Conservation (phyloP, 1,139 yeast species). For the Hyphopichia khmerensis region DNA sequence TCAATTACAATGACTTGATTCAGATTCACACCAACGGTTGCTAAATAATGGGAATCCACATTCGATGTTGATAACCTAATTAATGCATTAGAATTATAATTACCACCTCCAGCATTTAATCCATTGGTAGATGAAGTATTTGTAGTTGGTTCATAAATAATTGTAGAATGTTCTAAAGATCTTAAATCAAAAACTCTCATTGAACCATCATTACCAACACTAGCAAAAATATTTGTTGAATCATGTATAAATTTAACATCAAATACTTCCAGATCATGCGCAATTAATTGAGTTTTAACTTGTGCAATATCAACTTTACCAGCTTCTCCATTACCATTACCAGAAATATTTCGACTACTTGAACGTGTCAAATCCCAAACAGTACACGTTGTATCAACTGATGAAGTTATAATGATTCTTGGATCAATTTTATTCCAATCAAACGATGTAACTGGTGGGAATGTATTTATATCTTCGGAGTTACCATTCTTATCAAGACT, state of each 20-base stretch:
- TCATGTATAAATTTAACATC: slow-evolving; percentile 84
- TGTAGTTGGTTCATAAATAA: slow-evolving; percentile 68
- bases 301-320: slow-evolving; percentile 50
- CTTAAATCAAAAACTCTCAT: slow-evolving; percentile 89
- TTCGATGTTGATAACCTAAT: slow-evolving; percentile 77
- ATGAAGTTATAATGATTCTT: slow-evolving; percentile 72
- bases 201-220: slow-evolving; percentile 95
- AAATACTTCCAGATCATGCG: slow-evolving; percentile 93
- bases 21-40: slow-evolving; percentile 76
- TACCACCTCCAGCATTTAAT: slow-evolving; percentile 5
- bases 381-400: slow-evolving; percentile 95
- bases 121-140: slow-evolving; percentile 29
- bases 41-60: slow-evolving; percentile 73
- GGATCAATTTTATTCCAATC: slow-evolving; percentile 87
- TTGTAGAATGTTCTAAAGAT: slow-evolving; percentile 89
- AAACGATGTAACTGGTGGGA: slow-evolving; percentile 87
- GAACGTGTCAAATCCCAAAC: slow-evolving; percentile 77
- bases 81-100: slow-evolving; percentile 55
- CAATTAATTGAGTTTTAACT: slow-evolving; percentile 91
- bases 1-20: slow-evolving; percentile 71
- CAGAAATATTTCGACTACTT: not conserved
- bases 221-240: slow-evolving; percentile 78
- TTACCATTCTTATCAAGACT: not conserved
- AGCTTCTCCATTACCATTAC: not conserved
- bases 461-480: slow-evolving; percentile 42